Percentiles rank a stretch among this genome's conserved stretches.
Conservation (phyloP, 1,139 yeast genomes). For the Geotrichum carabidarum region DNA sequence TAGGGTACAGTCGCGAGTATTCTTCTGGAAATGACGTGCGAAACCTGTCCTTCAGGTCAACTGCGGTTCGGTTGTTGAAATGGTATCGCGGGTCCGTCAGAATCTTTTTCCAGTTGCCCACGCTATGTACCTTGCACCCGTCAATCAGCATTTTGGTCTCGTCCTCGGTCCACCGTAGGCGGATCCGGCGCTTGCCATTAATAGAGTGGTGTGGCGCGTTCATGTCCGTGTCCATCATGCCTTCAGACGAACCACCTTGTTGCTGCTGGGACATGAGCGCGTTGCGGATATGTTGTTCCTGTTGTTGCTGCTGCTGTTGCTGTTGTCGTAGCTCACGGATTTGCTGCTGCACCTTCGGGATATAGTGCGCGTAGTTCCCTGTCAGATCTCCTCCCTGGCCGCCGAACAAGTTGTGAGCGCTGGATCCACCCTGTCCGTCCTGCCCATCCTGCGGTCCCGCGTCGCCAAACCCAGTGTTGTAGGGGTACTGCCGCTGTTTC, state of each 20-base stretch:
- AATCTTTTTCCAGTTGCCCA: constrained; percentile 46
- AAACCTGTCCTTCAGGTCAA: constrained; percentile 41
- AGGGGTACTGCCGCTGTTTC: background rate
- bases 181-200: constrained; percentile 33
- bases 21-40: constrained; percentile 45
- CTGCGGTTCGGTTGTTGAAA: constrained; percentile 44
- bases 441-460: background rate
- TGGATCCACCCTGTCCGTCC: background rate
- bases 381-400: background rate
- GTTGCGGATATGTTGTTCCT: background rate
- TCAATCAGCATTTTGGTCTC: constrained; percentile 42
- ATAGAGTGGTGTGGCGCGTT: background rate
- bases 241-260: background rate
- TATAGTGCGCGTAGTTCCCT: background rate
- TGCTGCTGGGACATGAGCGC: background rate
- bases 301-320: background rate
- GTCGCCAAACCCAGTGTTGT: background rate
- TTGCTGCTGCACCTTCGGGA: background rate
- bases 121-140: constrained; percentile 43
- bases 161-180: constrained; percentile 41
- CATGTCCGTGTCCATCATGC: background rate
- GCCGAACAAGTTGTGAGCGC: background rate
- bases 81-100: constrained; percentile 39
- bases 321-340: background rate
- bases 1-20: constrained; percentile 42